Evolutionary conservation across 2,329 filamentous ascomycete species (phyloP).

Genomic region (Diaporthe humulicola): DNA sequence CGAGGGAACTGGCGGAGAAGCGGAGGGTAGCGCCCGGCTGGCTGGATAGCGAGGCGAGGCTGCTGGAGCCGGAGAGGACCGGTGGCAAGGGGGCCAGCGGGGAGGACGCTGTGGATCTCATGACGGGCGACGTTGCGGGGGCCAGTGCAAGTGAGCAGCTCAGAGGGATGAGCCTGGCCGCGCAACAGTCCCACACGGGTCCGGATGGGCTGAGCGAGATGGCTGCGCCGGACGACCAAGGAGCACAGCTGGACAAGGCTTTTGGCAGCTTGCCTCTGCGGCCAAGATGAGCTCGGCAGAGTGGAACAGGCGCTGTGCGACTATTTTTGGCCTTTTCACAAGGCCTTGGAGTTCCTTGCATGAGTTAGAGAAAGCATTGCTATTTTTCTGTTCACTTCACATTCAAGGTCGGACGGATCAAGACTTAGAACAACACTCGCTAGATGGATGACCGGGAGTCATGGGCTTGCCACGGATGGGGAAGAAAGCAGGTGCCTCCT

Average conservation of each 20-base stretch:
- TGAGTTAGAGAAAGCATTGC: background rate
- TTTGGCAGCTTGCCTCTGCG: slow-evolving; percentile 62
- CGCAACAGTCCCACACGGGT: slow-evolving; percentile 27
- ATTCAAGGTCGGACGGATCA: too few relatives aligned
- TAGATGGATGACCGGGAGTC: background rate
- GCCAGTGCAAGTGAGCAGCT: slow-evolving; percentile 67
- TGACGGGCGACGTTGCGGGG: slow-evolving; percentile 47
- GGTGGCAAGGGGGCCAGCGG: slow-evolving; percentile 46
- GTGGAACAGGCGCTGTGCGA: background rate
- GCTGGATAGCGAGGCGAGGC: slow-evolving; percentile 79
- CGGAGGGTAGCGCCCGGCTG: slow-evolving; percentile 83
- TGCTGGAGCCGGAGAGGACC: slow-evolving; percentile 76
- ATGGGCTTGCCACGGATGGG: background rate
- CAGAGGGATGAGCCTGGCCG: slow-evolving; percentile 59
- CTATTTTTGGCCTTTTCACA: background rate
- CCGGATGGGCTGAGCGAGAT: slow-evolving; percentile 50
- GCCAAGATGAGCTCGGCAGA: slow-evolving; percentile 43
- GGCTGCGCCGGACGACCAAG: slow-evolving; percentile 58
- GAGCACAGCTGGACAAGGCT: slow-evolving; percentile 69
- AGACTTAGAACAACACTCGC: background rate
- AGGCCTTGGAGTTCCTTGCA: background rate
- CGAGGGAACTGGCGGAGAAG: slow-evolving; percentile 82
- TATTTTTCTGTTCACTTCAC: background rate
- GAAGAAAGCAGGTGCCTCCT: background rate
- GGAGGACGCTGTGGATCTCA: slow-evolving; percentile 50